Base-by-base conservation (phyloP, 129 eudicot species). In the Arctium lappa region DNA sequence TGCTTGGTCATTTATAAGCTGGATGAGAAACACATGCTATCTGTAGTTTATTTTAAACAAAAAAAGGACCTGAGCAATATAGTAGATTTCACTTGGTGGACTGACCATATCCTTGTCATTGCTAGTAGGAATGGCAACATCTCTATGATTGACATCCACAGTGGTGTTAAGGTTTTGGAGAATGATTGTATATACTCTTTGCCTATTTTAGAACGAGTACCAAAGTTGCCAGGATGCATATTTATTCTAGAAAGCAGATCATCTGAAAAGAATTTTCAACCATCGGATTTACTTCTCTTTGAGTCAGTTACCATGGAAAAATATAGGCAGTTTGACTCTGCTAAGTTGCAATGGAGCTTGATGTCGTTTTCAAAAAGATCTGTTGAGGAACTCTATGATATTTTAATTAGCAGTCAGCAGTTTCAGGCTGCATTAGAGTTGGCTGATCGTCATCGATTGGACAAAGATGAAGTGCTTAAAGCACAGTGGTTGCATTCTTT, bases 61-160 rank as follows among this genome's bases (percentile, higher is more conserved):
- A 89, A 76, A 68, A 34, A 56, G 31, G 74, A 82, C 73, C 53
- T 90, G 78, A 80, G 73, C 37, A 89, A 90, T 82, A 53, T 93
- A 73, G 68, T 87, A 39, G 98, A 95, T 88, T 95, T 95, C 70
- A 86, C 98, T 78, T 95, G 99, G 99, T 95, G 99, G 99, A 86
- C 90, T 63, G 95, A 93, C 77, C 79, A 79, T 81, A 84, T 91
- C 10, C 85, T 93, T 84, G 88, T 85, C 37, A 69, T 91, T 81
- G 95, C 93, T 74, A 80, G 77, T 86, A 91, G 88, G 83, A 87
- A 84, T 74, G 97, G 98, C 34, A 83, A 72, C 8, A 78, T 91
- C 50, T 56, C 86, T 66, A 90, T 93, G 97, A 34, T 91, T 82
- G 95, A 89, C 73, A 62, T 89, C 72, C 32, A 76, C 31, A 89